A percentile compares a stretch with the other conserved stretches of the same genome.
Conservation (phyloP, 2,329 filamentous ascomycete genomes). For the Periconia macrospinosa region DNA sequence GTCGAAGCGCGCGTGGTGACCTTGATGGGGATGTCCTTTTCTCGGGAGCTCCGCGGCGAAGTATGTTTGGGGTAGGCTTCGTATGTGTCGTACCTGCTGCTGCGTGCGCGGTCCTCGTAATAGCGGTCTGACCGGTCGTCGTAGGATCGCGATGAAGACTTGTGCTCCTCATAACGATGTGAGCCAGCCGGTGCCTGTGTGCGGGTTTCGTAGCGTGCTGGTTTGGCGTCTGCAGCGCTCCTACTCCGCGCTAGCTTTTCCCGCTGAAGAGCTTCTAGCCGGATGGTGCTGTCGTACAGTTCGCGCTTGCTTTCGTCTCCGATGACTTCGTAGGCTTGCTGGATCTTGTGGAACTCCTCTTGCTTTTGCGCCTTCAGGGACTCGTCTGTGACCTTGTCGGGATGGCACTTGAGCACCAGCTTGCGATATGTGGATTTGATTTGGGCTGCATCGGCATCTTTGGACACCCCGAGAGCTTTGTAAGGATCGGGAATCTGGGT, state of each 20-base stretch:
- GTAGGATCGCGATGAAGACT: conserved; percentile 20
- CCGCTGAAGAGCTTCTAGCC: conserved; percentile 65
- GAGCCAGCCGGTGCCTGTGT: conserved; percentile 32
- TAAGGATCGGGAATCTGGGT: conserved; percentile 73
- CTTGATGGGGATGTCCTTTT: conserved; percentile 28
- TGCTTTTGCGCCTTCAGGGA: conserved; percentile 75
- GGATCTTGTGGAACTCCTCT: conserved; percentile 88
- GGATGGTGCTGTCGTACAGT: conserved; percentile 77
- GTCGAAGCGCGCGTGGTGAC: conserved; percentile 28
- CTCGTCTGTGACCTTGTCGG: conserved; percentile 85
- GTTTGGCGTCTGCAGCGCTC: conserved; percentile 22
- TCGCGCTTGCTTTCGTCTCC: conserved; percentile 72
- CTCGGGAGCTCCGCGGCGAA: conserved; percentile 28
- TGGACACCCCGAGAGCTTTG: conserved; percentile 71
- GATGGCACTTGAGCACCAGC: conserved; percentile 84
- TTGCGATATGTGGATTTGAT: conserved; percentile 84
- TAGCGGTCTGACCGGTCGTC: conserved; percentile 43
- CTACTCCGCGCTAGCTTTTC: conserved; percentile 51
- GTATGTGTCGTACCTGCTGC: conserved; percentile 47
- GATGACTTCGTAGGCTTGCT: conserved; percentile 89
- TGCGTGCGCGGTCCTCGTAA: conserved; percentile 41
- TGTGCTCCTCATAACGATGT: conserved; percentile 39
- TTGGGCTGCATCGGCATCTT: conserved; percentile 68
- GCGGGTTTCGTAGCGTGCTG: conserved; percentile 36
- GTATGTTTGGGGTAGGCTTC: conserved; percentile 38